These are phyloP conservation scores for Mucor ambiguus DNA, from an alignment of 371 early-diverging fungal species.

Conservation along the genomic window DNA sequence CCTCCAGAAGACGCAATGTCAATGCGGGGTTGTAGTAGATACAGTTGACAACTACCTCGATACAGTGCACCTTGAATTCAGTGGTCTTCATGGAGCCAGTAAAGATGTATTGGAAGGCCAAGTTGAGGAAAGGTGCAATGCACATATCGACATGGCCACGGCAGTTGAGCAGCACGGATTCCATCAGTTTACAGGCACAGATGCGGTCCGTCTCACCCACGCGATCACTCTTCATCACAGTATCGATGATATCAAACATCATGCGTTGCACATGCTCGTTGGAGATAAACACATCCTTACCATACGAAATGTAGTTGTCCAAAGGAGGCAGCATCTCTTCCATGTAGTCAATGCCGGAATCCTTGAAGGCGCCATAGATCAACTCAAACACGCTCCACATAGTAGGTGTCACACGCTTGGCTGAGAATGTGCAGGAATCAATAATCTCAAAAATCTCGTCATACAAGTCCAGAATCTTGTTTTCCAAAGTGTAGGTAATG, in stretches of 20 bases:
- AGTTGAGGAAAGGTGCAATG: conserved; percentile 61
- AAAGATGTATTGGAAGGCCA: conserved; percentile 69
- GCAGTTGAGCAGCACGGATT: conserved; percentile 79
- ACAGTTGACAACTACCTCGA: conserved; percentile 77
- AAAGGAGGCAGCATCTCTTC: conserved; percentile 85
- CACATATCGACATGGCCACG: conserved; percentile 73
- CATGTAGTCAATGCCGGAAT: conserved; percentile 79
- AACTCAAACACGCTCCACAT: conserved; percentile 86
- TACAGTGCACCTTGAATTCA: conserved; percentile 58
- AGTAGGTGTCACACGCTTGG: conserved; percentile 77
- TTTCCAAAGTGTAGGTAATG: conserved; percentile 72
- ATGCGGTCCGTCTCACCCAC: conserved; percentile 74
- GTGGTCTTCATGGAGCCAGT: conserved; percentile 60
- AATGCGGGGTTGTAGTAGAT: conserved; percentile 82
- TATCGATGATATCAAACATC: conserved; percentile 73
- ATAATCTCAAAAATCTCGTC: conserved; percentile 89
- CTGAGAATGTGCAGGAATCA: conserved; percentile 81
- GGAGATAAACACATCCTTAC: conserved; percentile 67
- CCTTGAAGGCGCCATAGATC: conserved; percentile 75
- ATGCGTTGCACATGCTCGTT: conserved; percentile 64
- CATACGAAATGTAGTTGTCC: conserved; percentile 87
- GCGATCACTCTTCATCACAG: conserved; percentile 71
- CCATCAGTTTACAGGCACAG: conserved; percentile 77
- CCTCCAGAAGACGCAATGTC: conserved; percentile 78
- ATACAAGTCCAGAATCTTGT: conserved; percentile 75